Percentiles rank a stretch among this genome's conserved stretches.
phyloP scores from a whole-genome alignment of 2,329 filamentous ascomycete species.

The Fusarium anthophilum region DNA sequence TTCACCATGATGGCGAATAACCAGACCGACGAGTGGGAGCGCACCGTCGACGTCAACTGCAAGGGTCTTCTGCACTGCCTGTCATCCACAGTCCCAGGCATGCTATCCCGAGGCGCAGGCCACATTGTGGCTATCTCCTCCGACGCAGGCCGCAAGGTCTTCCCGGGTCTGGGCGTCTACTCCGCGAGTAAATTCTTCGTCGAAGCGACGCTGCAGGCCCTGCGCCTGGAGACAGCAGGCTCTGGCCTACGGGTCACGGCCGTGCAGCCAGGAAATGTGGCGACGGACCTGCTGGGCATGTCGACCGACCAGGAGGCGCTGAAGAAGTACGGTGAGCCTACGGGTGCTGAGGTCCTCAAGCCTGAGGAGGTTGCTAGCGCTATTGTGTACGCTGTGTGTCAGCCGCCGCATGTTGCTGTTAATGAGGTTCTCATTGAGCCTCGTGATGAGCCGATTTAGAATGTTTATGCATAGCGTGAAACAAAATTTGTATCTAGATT shows the following conservation, averaged over 20 bases:
- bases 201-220: slow-evolving; percentile 78
- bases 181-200: slow-evolving; percentile 88
- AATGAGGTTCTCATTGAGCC: slow-evolving; percentile 86
- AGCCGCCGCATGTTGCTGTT: slow-evolving; percentile 79
- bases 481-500: slow-evolving; percentile 27
- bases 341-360: slow-evolving; percentile 78
- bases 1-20: slow-evolving; percentile 87
- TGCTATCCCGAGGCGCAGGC: slow-evolving; percentile 74
- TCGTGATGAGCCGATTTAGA: slow-evolving; percentile 75
- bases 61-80: slow-evolving; percentile 81
- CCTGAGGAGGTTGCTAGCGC: slow-evolving; percentile 76
- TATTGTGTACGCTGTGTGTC: slow-evolving; percentile 78
- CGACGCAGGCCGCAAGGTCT: slow-evolving; percentile 83
- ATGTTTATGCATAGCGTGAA: background rate
- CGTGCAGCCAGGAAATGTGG: slow-evolving; percentile 81
- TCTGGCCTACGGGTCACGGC: slow-evolving; percentile 77
- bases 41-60: slow-evolving; percentile 86
- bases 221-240: slow-evolving; percentile 80
- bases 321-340: slow-evolving; percentile 80
- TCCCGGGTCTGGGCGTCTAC: slow-evolving; percentile 84
- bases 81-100: slow-evolving; percentile 73
- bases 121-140: slow-evolving; percentile 86
- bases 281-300: slow-evolving; percentile 77
- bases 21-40: slow-evolving; percentile 79
- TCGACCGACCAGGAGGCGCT: slow-evolving; percentile 80